Percentiles rank a stretch among this genome's conserved stretches.
These are phyloP conservation scores for Mortierella claussenii DNA, from an alignment of 192 early-diverging fungal genomes.

Conservation along the genomic window DNA sequence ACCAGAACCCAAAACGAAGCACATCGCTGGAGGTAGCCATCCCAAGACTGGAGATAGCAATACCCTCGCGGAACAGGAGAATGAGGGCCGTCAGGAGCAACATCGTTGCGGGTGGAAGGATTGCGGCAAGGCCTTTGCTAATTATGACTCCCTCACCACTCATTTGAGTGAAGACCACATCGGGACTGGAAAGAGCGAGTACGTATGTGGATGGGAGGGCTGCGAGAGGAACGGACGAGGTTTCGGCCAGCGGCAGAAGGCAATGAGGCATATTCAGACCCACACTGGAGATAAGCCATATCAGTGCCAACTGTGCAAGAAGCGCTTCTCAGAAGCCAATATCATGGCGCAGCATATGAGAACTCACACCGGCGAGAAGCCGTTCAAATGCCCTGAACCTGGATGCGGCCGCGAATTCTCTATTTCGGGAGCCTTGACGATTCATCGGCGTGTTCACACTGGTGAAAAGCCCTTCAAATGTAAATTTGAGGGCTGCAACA, in stretches of 20 bases:
- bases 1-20: conserved; percentile 10
- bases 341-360: conserved; percentile 84
- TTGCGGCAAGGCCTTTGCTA: conserved; percentile 68
- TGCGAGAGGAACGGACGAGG: conserved; percentile 61
- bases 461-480: conserved; percentile 67
- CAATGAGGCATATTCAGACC: conserved; percentile 86
- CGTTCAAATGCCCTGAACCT: conserved; percentile 71
- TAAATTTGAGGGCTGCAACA: conserved; percentile 63
- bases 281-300: conserved; percentile 74
- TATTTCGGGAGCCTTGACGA: conserved; percentile 74
- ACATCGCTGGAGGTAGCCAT: not conserved
- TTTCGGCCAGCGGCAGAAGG: conserved; percentile 67
- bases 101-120: conserved; percentile 81
- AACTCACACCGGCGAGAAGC: conserved; percentile 82
- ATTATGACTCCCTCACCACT: conserved; percentile 70
- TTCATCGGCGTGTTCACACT: conserved; percentile 76
- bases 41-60: not conserved
- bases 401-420: conserved; percentile 76
- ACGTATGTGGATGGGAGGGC: conserved; percentile 62
- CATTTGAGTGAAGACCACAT: conserved; percentile 75
- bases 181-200: conserved; percentile 66
- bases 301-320: conserved; percentile 60
- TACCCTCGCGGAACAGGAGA: not conserved
- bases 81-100: conserved; percentile 31
- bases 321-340: conserved; percentile 81